Evolutionary conservation across 129 eudicot species (phyloP), one percentile per base, ranked within the genome.

Genomic region (Sambucus nigra): DNA sequence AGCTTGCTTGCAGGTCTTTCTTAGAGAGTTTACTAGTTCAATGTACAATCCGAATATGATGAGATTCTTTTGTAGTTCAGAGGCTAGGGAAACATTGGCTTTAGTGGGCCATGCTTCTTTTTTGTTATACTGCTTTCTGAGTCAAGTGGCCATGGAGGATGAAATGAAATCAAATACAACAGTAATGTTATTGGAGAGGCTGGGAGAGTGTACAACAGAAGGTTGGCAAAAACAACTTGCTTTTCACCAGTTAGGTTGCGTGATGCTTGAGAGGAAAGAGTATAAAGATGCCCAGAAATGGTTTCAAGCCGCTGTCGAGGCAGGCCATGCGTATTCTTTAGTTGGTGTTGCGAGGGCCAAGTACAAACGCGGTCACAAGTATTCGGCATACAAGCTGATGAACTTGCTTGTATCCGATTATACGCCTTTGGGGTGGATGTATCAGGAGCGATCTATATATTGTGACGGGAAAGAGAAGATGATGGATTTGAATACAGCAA

Each of bases 241-340:
- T 11, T 81, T 73, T 50, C 89, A 81, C 67, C 73, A 70, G 57
- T 20, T 81, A 40, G 89, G 89, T 17, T 81, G 89, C 46, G 84
- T 81, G 22, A 81, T 81, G 89, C 76, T 77, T n/a, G 89, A 81
- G 44, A 76, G 89, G 63, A 67, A 73, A 31, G 89, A 81, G 51
- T 77, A 69, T 25, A 81, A 81, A 50, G 89, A 81, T 60, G 84
- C 89, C 20, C 76, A 76, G 23, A 66, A 73, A 42, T 81, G 76
- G 89, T 81, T 81, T 31, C 65, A 76, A 57, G 73, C 74, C 6
- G 80, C 89, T 17, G 57, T 63, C n/a, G 66, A 81, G 19, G 73
- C 67, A 0, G 84, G 84, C 13, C 89, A 81, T 70, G 64, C 57
- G 52, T 81, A 81, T 67, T 81, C 89, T 1, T 12, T 65, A 19